Conservation (phyloP, 208 protist genomes). For the Zelonia costaricensis region DNA sequence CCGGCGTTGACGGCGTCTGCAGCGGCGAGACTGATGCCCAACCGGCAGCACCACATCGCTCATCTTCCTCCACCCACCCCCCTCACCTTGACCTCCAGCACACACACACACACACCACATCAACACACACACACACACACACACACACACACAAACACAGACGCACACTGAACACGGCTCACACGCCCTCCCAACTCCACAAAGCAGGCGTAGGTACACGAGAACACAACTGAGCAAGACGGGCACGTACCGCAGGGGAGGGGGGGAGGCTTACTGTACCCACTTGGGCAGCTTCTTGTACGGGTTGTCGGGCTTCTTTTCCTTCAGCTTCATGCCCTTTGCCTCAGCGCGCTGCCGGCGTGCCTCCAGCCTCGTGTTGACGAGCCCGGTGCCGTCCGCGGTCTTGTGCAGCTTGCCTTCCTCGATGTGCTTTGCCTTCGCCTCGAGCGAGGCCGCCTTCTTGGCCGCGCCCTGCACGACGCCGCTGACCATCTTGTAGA, state of each 20-base stretch:
- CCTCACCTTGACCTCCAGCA: background rate
- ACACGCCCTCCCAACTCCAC: no score
- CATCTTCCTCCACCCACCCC: background rate
- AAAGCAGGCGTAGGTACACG: slow-evolving; percentile 12
- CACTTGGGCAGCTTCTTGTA: slow-evolving; percentile 90
- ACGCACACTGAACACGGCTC: no score
- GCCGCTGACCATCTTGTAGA: slow-evolving; percentile 91
- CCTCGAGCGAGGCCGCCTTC: slow-evolving; percentile 60
- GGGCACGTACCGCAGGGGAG: no score
- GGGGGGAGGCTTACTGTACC: slow-evolving; percentile 50
- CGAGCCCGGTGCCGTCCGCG: slow-evolving; percentile 58
- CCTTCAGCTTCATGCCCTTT: slow-evolving; percentile 51
- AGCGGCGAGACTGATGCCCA: no score
- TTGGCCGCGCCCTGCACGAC: slow-evolving; percentile 62
- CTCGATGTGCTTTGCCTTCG: slow-evolving; percentile 79
- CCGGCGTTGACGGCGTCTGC: no score
- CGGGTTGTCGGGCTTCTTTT: slow-evolving; percentile 73
- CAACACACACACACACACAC: background rate
- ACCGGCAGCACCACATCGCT: no score
- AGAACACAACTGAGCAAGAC: background rate
- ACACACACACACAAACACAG: background rate
- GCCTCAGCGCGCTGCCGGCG: slow-evolving; percentile 43
- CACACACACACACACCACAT: background rate
- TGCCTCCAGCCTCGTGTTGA: slow-evolving; percentile 62
- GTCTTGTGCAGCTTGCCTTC: slow-evolving; percentile 60